phyloP scores from a whole-genome alignment of 495 filamentous ascomycete genomes.

The Penicillium canariense region DNA sequence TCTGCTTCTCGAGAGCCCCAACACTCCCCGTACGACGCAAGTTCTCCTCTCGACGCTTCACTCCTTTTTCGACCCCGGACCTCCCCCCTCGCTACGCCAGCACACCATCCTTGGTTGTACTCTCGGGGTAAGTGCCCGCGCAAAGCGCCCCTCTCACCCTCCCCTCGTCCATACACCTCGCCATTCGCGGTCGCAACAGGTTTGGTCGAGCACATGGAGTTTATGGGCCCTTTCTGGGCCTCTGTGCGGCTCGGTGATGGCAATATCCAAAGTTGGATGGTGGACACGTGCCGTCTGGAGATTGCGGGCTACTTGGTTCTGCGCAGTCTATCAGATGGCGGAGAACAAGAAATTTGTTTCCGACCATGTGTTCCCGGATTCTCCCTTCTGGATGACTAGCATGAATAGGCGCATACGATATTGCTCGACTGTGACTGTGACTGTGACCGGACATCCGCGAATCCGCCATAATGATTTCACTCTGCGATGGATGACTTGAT shows the following conservation, averaged over 20 bases:
- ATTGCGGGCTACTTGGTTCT: not conserved
- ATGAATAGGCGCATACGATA: not conserved
- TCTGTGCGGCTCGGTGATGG: not conserved
- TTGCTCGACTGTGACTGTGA: not conserved
- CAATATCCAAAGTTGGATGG: not conserved
- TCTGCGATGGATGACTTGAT: not conserved
- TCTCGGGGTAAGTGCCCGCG: slow-evolving; percentile 20
- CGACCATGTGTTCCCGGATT: not conserved
- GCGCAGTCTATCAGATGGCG: not conserved
- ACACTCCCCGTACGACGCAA: not conserved
- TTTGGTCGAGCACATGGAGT: slow-evolving; percentile 1
- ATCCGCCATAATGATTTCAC: not conserved
- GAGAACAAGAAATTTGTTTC: slow-evolving; percentile 7
- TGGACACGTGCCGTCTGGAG: slow-evolving; percentile 10
- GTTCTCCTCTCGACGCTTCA: not conserved
- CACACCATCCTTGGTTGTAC: not conserved
- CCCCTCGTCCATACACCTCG: not conserved
- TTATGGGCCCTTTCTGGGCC: not conserved
- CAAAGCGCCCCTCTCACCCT: slow-evolving; percentile 16
- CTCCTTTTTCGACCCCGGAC: not conserved
- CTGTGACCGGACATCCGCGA: not conserved
- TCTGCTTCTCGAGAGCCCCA: not conserved
- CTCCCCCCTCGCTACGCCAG: not conserved
- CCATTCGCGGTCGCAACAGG: slow-evolving; percentile 10
- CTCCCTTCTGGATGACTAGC: not conserved